Conservation (phyloP, 306 rosid genomes). For the Fagus crenata region DNA sequence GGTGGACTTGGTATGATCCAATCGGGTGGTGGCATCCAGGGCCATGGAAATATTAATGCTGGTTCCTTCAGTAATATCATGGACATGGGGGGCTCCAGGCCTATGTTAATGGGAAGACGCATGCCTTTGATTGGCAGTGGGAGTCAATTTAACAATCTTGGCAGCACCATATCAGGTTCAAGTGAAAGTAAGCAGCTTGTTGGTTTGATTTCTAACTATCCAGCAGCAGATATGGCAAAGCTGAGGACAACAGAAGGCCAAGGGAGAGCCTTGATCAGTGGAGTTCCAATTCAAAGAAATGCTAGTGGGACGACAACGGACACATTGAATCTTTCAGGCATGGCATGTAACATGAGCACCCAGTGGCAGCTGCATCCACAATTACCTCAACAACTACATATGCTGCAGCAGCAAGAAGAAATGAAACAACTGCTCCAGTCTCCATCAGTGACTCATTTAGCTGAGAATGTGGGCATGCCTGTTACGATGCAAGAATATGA, state of each 20-base stretch:
- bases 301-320: constrained; percentile 1
- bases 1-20: constrained; percentile 5
- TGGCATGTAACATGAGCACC: constrained; percentile 1
- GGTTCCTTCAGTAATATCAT: neutral
- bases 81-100: constrained; percentile 18
- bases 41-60: constrained; percentile 12
- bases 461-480: constrained; percentile 20
- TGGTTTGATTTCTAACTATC: neutral
- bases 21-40: constrained; percentile 11
- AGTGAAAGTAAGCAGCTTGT: constrained; percentile 26
- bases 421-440: constrained; percentile 5
- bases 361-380: constrained; percentile 7
- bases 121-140: constrained; percentile 11
- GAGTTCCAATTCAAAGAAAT: constrained; percentile 10
- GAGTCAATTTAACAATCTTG: constrained; percentile 11
- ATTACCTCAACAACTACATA: neutral
- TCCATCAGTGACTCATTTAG: neutral
- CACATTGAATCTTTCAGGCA: constrained; percentile 5
- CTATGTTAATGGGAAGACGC: constrained; percentile 6
- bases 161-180: constrained; percentile 9
- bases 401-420: constrained; percentile 18
- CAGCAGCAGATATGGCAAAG: neutral
- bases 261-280: constrained; percentile 10
- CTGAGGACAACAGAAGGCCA: constrained; percentile 16
- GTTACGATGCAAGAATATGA: constrained; percentile 7